phyloP scores from a whole-genome alignment of 164 flowering plant genomes.

The Chimonanthus salicifolius region DNA sequence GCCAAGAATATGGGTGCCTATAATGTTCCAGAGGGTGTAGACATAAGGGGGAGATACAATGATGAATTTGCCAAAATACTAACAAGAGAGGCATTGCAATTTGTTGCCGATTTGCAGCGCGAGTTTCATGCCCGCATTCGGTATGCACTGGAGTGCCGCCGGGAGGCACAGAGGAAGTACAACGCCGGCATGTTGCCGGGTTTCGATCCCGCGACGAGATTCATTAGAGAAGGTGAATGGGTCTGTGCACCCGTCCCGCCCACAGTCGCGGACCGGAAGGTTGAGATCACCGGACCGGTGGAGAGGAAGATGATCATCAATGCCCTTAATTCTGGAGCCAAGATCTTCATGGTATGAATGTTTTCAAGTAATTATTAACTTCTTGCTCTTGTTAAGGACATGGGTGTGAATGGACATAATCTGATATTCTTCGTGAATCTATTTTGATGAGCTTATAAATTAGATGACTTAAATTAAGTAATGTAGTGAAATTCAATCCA shows the following conservation, averaged over 20 bases:
- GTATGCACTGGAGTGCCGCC: constrained; percentile 76
- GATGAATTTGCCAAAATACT: constrained; percentile 59
- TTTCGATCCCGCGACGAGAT: constrained; percentile 72
- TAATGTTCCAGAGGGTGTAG: constrained; percentile 80
- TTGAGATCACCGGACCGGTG: constrained; percentile 91
- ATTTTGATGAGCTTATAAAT: too few species aligned
- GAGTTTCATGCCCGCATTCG: constrained; percentile 52
- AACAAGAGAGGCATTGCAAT: constrained; percentile 61
- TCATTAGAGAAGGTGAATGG: constrained; percentile 72
- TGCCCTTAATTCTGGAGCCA: constrained; percentile 92
- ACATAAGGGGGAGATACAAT: constrained; percentile 61
- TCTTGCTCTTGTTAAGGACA: not conserved
- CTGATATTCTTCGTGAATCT: too few species aligned
- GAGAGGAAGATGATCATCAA: constrained; percentile 94
- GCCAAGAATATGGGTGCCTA: constrained; percentile 26
- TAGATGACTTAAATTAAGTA: too few species aligned
- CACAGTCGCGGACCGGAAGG: constrained; percentile 75
- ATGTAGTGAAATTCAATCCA: too few species aligned
- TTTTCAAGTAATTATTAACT: too few species aligned
- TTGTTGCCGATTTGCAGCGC: constrained; percentile 71
- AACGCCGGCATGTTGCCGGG: constrained; percentile 64
- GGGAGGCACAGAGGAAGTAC: constrained; percentile 55
- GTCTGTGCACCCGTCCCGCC: constrained; percentile 62
- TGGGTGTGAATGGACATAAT: not conserved
- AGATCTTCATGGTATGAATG: constrained; percentile 72